These are phyloP conservation scores for Hyphopichia fennica DNA, from an alignment of 1,139 yeast species.

Conservation along the genomic window DNA sequence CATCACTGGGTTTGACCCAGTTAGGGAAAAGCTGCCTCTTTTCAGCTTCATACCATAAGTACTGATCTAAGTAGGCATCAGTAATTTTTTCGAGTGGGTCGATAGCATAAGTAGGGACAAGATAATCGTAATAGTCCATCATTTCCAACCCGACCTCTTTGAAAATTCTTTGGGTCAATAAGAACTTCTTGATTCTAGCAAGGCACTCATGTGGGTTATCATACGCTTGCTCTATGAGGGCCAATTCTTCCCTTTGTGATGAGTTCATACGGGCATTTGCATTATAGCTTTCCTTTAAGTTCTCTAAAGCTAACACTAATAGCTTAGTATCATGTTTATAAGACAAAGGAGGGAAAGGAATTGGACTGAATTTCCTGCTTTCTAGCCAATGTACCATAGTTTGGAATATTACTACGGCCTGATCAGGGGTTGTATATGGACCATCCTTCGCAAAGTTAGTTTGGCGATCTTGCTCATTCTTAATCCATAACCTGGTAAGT, in stretches of 20 bases:
- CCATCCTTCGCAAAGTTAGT: slow-evolving; percentile 79
- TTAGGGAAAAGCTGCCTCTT: slow-evolving; percentile 85
- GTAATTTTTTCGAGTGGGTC: slow-evolving; percentile 95
- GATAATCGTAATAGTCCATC: slow-evolving; percentile 87
- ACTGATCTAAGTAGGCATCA: slow-evolving; percentile 94
- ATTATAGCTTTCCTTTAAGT: slow-evolving; percentile 76
- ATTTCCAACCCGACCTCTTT: slow-evolving; percentile 86
- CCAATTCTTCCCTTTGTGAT: slow-evolving; percentile 86
- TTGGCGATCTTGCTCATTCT: slow-evolving; percentile 90
- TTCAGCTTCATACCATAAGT: slow-evolving; percentile 94
- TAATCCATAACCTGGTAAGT: slow-evolving; percentile 87
- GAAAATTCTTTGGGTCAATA: slow-evolving; percentile 87
- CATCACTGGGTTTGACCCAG: slow-evolving; percentile 95
- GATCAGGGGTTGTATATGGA: slow-evolving; percentile 81
- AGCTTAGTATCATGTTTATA: slow-evolving; percentile 94
- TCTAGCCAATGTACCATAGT: slow-evolving; percentile 95
- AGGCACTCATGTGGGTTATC: slow-evolving; percentile 95
- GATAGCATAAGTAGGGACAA: slow-evolving; percentile 81
- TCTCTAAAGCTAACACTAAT: slow-evolving; percentile 84
- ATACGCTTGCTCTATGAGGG: slow-evolving; percentile 92
- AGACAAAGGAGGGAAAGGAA: slow-evolving; percentile 90
- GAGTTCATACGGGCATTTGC: slow-evolving; percentile 86
- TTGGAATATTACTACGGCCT: slow-evolving; percentile 83
- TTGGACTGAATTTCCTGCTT: slow-evolving; percentile 76
- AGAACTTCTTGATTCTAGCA: slow-evolving; percentile 76